A percentile compares a stretch with the other conserved stretches of the same genome.
Conservation (phyloP, 495 filamentous ascomycete genomes). For the Lasiosphaeris hirsuta region DNA sequence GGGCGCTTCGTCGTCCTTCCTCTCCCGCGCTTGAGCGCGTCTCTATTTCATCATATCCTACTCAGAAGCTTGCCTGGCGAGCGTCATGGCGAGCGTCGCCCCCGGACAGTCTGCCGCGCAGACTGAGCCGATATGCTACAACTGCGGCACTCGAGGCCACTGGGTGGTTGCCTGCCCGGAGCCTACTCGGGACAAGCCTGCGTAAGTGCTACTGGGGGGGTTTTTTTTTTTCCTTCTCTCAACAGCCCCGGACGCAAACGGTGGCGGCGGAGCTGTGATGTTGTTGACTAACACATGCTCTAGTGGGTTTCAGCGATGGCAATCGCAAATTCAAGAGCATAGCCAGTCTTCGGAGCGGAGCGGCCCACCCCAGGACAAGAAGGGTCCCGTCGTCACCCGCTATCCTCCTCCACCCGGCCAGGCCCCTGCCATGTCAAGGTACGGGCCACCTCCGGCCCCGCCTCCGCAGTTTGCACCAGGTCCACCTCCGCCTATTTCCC, state of each 20-base stretch:
- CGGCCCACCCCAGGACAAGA: constrained; percentile 28
- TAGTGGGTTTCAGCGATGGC: constrained; percentile 40
- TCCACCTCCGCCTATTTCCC: constrained; percentile 26
- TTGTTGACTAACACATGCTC: constrained; percentile 19
- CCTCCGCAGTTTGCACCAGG: constrained; percentile 32
- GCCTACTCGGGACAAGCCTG: constrained; percentile 47
- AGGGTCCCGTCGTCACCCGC: constrained; percentile 42
- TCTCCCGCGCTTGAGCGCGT: not conserved
- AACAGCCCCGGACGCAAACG: not conserved
- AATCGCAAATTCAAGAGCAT: constrained; percentile 37
- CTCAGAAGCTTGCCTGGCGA: not conserved
- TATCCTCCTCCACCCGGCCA: constrained; percentile 37
- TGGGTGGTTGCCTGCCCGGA: constrained; percentile 51
- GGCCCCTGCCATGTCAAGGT: constrained; percentile 18
- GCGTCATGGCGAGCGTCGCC: constrained; percentile 31
- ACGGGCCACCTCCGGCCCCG: constrained; percentile 22
- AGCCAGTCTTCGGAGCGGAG: constrained; percentile 29
- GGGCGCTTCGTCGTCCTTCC: too few relatives aligned
- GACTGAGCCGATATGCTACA: constrained; percentile 47
- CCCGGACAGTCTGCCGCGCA: constrained; percentile 31
- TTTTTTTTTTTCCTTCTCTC: constrained; percentile 1
- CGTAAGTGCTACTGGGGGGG: constrained; percentile 53
- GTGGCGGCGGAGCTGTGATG: not conserved
- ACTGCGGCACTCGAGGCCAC: constrained; percentile 48
- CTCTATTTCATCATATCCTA: not conserved